Evolutionary conservation across 2,329 filamentous ascomycete genomes (phyloP).

Genomic region (Colletotrichum sp.): DNA sequence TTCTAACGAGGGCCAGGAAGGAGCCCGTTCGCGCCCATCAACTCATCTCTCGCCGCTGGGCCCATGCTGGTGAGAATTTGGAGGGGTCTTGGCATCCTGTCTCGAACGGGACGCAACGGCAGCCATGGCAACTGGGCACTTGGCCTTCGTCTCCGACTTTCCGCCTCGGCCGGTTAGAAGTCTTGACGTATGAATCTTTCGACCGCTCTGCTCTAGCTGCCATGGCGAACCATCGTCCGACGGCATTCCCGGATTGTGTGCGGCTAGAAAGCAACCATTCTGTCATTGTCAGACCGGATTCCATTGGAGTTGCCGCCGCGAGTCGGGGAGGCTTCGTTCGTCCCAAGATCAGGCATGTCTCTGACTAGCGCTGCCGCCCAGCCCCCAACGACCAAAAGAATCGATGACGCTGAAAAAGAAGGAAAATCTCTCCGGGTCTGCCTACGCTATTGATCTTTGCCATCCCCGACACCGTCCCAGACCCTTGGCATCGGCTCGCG

Average conservation of each 20-base stretch:
- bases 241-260: not conserved
- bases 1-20: not conserved
- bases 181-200: not conserved
- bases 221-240: not conserved
- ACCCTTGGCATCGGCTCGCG: not conserved
- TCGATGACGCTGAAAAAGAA: not conserved
- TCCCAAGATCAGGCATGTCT: not conserved
- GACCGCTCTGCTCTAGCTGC: not conserved
- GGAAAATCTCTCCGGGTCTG: not conserved
- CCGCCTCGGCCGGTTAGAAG: not conserved
- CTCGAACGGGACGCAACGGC: not conserved
- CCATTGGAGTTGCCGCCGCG: not conserved
- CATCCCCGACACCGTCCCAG: not conserved
- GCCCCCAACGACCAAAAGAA: not conserved
- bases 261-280: not conserved
- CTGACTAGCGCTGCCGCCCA: conserved; percentile 1
- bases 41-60: not conserved
- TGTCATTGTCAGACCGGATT: not conserved
- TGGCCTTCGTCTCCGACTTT: not conserved
- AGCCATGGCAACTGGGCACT: not conserved
- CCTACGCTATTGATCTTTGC: not conserved
- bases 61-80: not conserved
- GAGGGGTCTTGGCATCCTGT: not conserved
- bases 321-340: not conserved
- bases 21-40: not conserved